Evolutionary conservation across 2,329 filamentous ascomycete genomes (phyloP).

Genomic region (Alternaria consortialis): DNA sequence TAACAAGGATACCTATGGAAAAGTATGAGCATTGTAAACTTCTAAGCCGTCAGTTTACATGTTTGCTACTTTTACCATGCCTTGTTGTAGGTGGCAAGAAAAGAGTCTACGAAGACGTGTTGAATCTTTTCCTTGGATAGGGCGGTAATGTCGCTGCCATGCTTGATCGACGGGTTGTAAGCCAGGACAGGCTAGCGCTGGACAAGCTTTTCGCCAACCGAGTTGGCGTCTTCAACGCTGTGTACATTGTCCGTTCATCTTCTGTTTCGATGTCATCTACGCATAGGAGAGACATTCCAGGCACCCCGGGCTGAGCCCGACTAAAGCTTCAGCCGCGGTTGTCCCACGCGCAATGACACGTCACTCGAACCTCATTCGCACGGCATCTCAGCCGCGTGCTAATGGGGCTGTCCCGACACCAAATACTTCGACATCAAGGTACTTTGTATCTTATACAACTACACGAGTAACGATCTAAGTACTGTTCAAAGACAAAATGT

Average conservation of each 20-base stretch:
- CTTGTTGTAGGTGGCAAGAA: no score
- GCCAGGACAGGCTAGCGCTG: background rate
- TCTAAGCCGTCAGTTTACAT: no score
- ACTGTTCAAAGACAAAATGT: background rate
- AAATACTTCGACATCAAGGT: background rate
- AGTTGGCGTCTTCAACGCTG: background rate
- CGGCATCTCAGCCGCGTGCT: background rate
- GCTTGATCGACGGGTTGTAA: background rate
- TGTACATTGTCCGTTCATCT: background rate
- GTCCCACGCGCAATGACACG: background rate
- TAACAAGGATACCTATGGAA: no score
- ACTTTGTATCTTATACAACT: background rate
- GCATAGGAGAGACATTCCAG: background rate
- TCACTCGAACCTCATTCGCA: background rate
- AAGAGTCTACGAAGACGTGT: no score
- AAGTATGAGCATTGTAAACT: no score
- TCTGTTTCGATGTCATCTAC: background rate
- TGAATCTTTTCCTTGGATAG: no score
- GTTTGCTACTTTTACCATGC: no score
- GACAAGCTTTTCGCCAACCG: slow-evolving; percentile 1
- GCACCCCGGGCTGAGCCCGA: background rate
- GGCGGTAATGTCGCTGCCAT: background rate
- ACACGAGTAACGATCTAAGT: background rate
- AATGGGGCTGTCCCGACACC: background rate
- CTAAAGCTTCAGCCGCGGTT: background rate